Conservation (phyloP, 2,329 filamentous ascomycete species). For the Xylariales sp. region DNA sequence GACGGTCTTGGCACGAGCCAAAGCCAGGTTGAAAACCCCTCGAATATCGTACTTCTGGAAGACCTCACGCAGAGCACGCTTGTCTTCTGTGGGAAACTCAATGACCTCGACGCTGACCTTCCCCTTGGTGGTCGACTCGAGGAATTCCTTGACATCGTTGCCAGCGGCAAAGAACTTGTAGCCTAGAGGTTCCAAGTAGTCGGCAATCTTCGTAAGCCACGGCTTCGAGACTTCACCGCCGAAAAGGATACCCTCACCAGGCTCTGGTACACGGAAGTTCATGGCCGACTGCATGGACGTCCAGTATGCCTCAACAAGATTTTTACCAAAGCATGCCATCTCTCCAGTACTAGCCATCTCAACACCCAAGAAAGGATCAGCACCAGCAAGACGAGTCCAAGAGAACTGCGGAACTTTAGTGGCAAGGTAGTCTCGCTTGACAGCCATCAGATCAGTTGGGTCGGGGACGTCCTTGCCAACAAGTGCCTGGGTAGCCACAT, state of each 20-base stretch:
- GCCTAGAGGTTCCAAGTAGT: constrained; percentile 81
- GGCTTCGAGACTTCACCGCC: constrained; percentile 74
- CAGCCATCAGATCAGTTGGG: constrained; percentile 80
- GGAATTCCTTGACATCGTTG: constrained; percentile 72
- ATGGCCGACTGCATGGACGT: constrained; percentile 91
- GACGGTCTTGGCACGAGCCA: constrained; percentile 74
- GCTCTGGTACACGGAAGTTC: constrained; percentile 97
- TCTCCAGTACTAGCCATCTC: constrained; percentile 97
- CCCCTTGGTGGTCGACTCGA: constrained; percentile 67
- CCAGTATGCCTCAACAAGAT: constrained; percentile 97
- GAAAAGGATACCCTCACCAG: constrained; percentile 91
- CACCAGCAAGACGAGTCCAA: constrained; percentile 95
- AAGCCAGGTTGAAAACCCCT: constrained; percentile 91
- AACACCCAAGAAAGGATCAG: constrained; percentile 94
- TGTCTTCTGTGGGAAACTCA: constrained; percentile 94
- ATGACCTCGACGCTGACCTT: constrained; percentile 78
- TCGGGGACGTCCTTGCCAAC: constrained; percentile 80
- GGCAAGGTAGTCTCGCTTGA: constrained; percentile 86
- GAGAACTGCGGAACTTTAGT: constrained; percentile 99
- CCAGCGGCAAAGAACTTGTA: constrained; percentile 93
- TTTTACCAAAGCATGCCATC: constrained; percentile 97
- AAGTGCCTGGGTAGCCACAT: constrained; percentile 88
- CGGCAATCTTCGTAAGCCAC: constrained; percentile 72
- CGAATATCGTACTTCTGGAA: constrained; percentile 97
- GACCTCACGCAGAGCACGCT: constrained; percentile 87